Evolutionary conservation across 2,329 filamentous ascomycete species (phyloP), one percentile per base, ranked within the genome.

Genomic region (Trichoderma simmonsii): DNA sequence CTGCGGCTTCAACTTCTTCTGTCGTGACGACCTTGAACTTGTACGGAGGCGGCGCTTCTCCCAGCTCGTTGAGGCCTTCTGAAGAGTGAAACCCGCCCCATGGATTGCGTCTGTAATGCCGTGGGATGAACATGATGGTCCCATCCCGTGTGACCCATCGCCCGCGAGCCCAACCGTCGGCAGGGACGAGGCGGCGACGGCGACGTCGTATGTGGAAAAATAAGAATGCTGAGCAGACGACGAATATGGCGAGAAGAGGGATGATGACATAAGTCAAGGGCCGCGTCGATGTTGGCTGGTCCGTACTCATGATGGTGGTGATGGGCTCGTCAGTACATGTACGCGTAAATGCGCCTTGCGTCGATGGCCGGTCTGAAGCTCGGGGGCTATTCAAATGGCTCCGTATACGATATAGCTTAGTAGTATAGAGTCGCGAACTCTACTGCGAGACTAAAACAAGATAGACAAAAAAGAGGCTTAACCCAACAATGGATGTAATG

Each of bases 31-130:
- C 78, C 75, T 80, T 81, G 7, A 77, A 76, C 54, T 81, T 82
- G 77, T 92, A 92, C 0, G 90, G 88, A 62, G 90, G 90, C 64
- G 90, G 90, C 11, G 89, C 88, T 78, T 91, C 89, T 32, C 90
- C 90, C 57, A 85, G 79, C 80, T 91, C 89, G 77, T 92, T 86
- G 71, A 91, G 79, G 0, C 90, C 90, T 74, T 92, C 90, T 60
- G 86, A 70, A 3, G 78, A 75, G 51, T 74, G 74, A 7, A 75
- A 70, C 3, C 73, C 74, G 51, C 67, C 39, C 76, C 75, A 76
- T n/a, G 83, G 69, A 36, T 60, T 66, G 5, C 70, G 66, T 28
- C 70, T 62, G 30, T 69, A 65, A 26, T 70, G 71, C 63, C 68
- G 51, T 18, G 59, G 43, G n/a, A 70, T 56, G 54, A 64, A 32